These are phyloP conservation scores for Hemileccinum rubropunctum DNA, from an alignment of 768 basidiomycete species.

Conservation along the genomic window DNA sequence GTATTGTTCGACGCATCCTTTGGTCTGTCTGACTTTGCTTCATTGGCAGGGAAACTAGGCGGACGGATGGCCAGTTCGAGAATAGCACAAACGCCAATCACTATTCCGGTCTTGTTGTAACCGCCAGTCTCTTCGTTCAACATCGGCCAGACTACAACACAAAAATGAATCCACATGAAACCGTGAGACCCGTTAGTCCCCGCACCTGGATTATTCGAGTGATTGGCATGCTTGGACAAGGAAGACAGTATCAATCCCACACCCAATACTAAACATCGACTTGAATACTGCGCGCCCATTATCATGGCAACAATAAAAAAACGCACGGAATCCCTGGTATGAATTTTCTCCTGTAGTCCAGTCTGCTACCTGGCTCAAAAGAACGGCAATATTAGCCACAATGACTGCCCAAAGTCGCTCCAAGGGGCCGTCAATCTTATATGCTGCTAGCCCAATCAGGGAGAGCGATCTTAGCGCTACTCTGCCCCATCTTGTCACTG, in stretches of 20 bases:
- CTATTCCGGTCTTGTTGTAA: slow-evolving; percentile 65
- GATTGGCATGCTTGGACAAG: slow-evolving; percentile 72
- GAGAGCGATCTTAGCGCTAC: slow-evolving; percentile 47
- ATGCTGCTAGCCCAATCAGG: slow-evolving; percentile 53
- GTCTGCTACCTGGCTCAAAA: slow-evolving; percentile 49
- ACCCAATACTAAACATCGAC: slow-evolving; percentile 49
- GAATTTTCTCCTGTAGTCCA: slow-evolving; percentile 46
- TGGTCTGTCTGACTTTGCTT: background rate
- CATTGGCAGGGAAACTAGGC: slow-evolving; percentile 9
- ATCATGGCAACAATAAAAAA: background rate
- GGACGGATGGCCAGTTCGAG: slow-evolving; percentile 52
- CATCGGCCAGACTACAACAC: slow-evolving; percentile 69
- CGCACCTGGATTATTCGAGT: slow-evolving; percentile 76
- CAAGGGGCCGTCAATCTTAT: slow-evolving; percentile 46
- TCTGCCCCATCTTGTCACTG: slow-evolving; percentile 47
- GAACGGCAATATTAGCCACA: slow-evolving; percentile 47
- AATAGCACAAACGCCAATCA: slow-evolving; percentile 55
- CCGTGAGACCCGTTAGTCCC: background rate
- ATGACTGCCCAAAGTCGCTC: slow-evolving; percentile 58
- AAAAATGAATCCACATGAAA: slow-evolving; percentile 3
- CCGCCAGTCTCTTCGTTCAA: slow-evolving; percentile 63
- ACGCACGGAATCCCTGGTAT: slow-evolving; percentile 52
- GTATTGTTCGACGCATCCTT: background rate
- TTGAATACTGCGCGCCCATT: background rate
- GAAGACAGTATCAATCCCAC: slow-evolving; percentile 66